A percentile compares a stretch with the other conserved stretches of the same genome.
phyloP scores from a whole-genome alignment of 208 protist genomes.

The Herpetomonas samuelpessoai region DNA sequence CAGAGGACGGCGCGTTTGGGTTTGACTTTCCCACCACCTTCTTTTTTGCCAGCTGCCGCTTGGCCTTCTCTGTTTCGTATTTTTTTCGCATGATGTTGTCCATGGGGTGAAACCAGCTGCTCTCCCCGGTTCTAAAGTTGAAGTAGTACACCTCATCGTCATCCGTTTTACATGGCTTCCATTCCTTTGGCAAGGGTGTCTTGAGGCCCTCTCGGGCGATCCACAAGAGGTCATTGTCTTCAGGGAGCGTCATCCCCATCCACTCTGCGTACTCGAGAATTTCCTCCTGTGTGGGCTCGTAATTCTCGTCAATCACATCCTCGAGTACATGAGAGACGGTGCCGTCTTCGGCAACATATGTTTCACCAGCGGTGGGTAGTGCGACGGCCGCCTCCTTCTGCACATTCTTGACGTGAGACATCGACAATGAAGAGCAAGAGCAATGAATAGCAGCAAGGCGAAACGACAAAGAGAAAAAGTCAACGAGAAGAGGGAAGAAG shows the following conservation, averaged over 20 bases:
- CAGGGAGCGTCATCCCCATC: conserved; percentile 90
- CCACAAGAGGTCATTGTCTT: conserved; percentile 89
- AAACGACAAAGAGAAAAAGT: conserved; percentile 16
- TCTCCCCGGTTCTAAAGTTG: conserved; percentile 94
- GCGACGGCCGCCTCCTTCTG: conserved; percentile 27
- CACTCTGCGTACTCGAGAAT: conserved; percentile 91
- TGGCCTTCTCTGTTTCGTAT: conserved; percentile 75
- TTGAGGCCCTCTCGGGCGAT: conserved; percentile 93
- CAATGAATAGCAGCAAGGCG: conserved; percentile 3
- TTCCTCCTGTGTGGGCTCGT: conserved; percentile 91
- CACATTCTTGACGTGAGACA: conserved; percentile 17
- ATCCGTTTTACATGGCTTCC: conserved; percentile 92
- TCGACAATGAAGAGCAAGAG: not conserved
- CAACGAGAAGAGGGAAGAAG: conserved; percentile 4
- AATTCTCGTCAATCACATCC: conserved; percentile 77
- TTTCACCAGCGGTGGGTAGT: conserved; percentile 62
- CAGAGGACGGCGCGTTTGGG: not conserved
- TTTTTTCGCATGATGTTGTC: conserved; percentile 85
- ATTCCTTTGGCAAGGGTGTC: conserved; percentile 92
- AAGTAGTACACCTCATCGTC: conserved; percentile 96
- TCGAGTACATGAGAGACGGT: conserved; percentile 88
- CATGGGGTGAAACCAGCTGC: conserved; percentile 95
- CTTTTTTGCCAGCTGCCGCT: conserved; percentile 11
- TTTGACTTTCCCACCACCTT: conserved; percentile 1
- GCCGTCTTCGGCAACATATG: conserved; percentile 77